Conservation (phyloP, 2,329 filamentous ascomycete species). For the Cladosporium sp. region DNA sequence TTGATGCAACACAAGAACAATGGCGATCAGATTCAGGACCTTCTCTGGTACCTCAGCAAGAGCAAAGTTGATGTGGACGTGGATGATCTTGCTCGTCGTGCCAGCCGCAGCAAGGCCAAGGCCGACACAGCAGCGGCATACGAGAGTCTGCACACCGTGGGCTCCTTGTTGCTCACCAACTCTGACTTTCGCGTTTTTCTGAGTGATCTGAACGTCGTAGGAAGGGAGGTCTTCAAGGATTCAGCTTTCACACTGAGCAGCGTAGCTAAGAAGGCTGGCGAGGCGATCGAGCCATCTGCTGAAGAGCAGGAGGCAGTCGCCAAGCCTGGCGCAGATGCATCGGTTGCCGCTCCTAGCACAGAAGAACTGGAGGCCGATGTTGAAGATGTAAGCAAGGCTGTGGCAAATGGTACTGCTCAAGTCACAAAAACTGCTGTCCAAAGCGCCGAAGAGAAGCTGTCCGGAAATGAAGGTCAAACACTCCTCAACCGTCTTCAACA, state of each 20-base stretch:
- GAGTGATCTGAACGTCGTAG: slow-evolving; percentile 71
- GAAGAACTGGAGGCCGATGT: slow-evolving; percentile 56
- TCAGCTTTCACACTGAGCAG: slow-evolving; percentile 74
- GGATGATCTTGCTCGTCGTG: slow-evolving; percentile 57
- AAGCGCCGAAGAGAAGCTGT: slow-evolving; percentile 69
- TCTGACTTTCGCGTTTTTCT: slow-evolving; percentile 85
- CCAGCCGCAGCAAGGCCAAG: slow-evolving; percentile 58
- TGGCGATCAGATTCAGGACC: slow-evolving; percentile 82
- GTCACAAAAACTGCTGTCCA: slow-evolving; percentile 56
- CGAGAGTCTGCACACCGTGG: slow-evolving; percentile 75
- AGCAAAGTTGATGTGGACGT: slow-evolving; percentile 66
- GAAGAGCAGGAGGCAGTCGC: slow-evolving; percentile 54
- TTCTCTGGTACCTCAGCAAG: slow-evolving; percentile 77
- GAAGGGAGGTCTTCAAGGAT: slow-evolving; percentile 79
- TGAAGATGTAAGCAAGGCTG: slow-evolving; percentile 41
- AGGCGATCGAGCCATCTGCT: slow-evolving; percentile 65
- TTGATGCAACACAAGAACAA: slow-evolving; percentile 76
- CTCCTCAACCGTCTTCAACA: slow-evolving; percentile 71
- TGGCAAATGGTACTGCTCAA: slow-evolving; percentile 41
- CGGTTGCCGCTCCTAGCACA: slow-evolving; percentile 47
- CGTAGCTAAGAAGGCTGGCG: slow-evolving; percentile 68
- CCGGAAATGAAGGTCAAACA: slow-evolving; percentile 66
- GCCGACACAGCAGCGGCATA: slow-evolving; percentile 73
- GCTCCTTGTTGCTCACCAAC: slow-evolving; percentile 80
- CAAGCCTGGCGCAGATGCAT: slow-evolving; percentile 46